Evolutionary conservation across 257 asterid genomes (phyloP).

Genomic region (Henckelia pumila): DNA sequence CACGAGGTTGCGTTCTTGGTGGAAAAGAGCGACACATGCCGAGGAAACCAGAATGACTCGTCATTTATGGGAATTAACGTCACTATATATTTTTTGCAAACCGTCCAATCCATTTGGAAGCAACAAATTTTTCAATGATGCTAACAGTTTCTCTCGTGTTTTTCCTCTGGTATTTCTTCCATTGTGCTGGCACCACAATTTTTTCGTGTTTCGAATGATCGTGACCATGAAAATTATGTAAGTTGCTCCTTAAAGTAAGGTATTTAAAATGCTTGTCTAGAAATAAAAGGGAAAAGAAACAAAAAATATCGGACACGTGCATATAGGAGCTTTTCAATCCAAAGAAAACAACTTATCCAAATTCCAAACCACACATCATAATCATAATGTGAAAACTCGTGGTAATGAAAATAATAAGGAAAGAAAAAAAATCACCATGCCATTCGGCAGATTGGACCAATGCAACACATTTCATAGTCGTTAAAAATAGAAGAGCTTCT

Average conservation of each 20-base stretch:
- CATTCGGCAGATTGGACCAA: constrained; percentile 19
- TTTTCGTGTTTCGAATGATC: no score
- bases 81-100: background rate
- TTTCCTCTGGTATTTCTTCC: no score
- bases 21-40: background rate
- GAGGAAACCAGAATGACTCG: background rate
- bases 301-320: background rate
- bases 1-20: background rate
- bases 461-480: constrained; percentile 19
- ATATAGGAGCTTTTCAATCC: background rate
- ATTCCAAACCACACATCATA: constrained; percentile 21
- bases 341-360: constrained; percentile 15
- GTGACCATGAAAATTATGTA: no score
- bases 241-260: no score
- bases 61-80: no score
- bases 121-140: background rate
- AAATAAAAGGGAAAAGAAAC: background rate
- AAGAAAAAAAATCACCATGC: constrained; percentile 16
- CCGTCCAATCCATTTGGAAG: background rate
- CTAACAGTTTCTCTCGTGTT: no score
- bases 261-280: no score
- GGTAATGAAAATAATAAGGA: no score
- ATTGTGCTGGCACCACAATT: background rate
- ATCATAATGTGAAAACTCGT: constrained; percentile 10
- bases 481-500: constrained; percentile 19